Base-by-base conservation (phyloP, 192 early-diverging fungal genomes). In the Umbelopsis ramanniana region DNA sequence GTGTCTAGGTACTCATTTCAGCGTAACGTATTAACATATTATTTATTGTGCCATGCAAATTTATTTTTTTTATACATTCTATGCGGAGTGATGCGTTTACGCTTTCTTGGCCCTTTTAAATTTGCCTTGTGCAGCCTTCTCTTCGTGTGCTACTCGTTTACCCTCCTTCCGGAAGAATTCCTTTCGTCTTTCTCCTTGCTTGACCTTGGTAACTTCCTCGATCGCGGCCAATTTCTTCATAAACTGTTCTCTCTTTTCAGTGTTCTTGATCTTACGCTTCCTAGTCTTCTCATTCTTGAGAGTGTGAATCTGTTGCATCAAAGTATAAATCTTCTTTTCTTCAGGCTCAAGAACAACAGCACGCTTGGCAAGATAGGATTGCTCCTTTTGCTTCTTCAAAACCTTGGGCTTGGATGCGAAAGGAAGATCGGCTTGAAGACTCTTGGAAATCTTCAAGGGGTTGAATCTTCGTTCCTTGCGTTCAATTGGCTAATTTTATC, bases 331-430 rank as follows among this genome's bases (percentile, higher is more conserved):
- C 82, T 93, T 92, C 86, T 91, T 93, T 79, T 98, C 97, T 73
- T 96, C 89, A 29, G 95, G 90, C 78, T 98, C 95, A 69, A 96
- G 71, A 33, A 98, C 89, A 26, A 98, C 95, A 0, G 95, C 97
- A 23, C 95, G 91, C 24, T 88, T 87, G 60, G 85, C 77, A 21
- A 89, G 19, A 48, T 86, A 85, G 4, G 84, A 74, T 26, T 75
- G 81, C 52, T 86, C 83, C 54, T 82, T 84, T 55, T 83, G 83
- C 57, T 88, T 82, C 6, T 76, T 63, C 23, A 83, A 47, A 23
- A 85, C 22, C 86, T 98, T 98, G 69, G 93, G 94, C 80, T 94
- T 95, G 63, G 89, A 88, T 33, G 93, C 93, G 80, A 97, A 98
- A 37, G 96, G 97, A 72, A 98, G 83, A 37, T 87, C 84, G 15